A percentile compares a stretch with the other conserved stretches of the same genome.
Conservation (phyloP, 2,329 filamentous ascomycete genomes). For the Balansia obtecta region DNA sequence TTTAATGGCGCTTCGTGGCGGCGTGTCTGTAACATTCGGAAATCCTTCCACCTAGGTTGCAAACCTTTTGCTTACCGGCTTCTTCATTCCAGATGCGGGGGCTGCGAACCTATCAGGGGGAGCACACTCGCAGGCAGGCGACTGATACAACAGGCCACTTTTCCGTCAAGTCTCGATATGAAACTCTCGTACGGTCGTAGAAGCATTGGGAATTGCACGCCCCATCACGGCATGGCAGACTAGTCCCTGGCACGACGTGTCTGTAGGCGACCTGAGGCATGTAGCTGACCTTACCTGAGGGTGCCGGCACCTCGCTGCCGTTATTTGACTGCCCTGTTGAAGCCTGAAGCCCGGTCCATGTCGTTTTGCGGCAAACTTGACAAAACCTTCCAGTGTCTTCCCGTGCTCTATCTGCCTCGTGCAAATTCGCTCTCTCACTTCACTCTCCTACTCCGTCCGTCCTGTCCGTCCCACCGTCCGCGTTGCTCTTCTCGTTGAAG, state of each 20-base stretch:
- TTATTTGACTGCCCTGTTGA: not conserved
- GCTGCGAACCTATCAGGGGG: not conserved
- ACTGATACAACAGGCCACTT: not conserved
- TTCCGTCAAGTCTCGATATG: not conserved
- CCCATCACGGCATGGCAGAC: too few relatives aligned
- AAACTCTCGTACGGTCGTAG: too few relatives aligned
- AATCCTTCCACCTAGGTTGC: not conserved
- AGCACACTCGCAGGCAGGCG: too few relatives aligned
- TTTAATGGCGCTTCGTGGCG: not conserved
- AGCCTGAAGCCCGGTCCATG: not conserved
- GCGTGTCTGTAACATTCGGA: not conserved
- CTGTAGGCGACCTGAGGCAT: too few relatives aligned
- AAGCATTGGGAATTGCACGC: not conserved
- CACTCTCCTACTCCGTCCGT: not conserved
- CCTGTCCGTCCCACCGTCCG: not conserved
- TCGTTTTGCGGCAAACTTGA: not conserved
- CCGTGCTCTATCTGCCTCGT: not conserved
- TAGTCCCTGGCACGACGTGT: too few relatives aligned
- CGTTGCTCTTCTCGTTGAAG: not conserved
- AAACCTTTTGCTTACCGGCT: not conserved
- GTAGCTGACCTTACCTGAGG: too few relatives aligned
- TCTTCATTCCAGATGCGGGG: not conserved
- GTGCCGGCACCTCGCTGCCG: not conserved
- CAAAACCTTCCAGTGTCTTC: not conserved
- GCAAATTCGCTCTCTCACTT: not conserved